These are phyloP conservation scores for Aspergillus sclerotiicarbonarius DNA, from an alignment of 495 filamentous ascomycete genomes.

Conservation along the genomic window DNA sequence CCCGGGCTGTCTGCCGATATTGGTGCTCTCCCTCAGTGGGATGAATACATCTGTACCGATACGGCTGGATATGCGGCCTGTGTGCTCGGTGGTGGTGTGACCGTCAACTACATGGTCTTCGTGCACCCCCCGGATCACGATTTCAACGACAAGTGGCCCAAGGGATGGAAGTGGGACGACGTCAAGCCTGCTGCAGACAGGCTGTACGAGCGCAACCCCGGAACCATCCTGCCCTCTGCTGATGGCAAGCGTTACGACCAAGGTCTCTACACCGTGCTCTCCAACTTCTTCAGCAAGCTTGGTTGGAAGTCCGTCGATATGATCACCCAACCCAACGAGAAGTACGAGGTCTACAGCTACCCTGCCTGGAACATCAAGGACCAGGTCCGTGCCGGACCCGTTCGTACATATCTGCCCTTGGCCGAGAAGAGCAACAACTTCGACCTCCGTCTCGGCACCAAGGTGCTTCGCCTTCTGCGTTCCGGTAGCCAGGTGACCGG, in stretches of 20 bases:
- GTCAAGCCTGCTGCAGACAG: conserved; percentile 54
- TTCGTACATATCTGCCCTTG: conserved; percentile 69
- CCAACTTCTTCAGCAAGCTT: conserved; percentile 48
- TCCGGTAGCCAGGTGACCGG: conserved; percentile 60
- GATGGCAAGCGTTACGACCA: conserved; percentile 70
- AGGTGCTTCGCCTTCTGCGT: conserved; percentile 64
- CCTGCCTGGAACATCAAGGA: conserved; percentile 68
- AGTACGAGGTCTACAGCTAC: conserved; percentile 65
- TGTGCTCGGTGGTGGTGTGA: conserved; percentile 43
- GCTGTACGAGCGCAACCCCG: conserved; percentile 68
- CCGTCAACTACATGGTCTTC: conserved; percentile 62
- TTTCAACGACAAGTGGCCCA: conserved; percentile 72
- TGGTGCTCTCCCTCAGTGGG: conserved; percentile 22
- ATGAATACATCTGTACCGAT: conserved; percentile 54
- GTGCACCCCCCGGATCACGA: conserved; percentile 57
- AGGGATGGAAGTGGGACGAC: conserved; percentile 68
- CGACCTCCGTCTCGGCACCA: conserved; percentile 61
- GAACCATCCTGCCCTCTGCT: conserved; percentile 62
- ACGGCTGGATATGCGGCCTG: conserved; percentile 61
- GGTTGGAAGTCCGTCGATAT: conserved; percentile 65
- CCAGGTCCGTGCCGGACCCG: conserved; percentile 67
- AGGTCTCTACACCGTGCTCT: conserved; percentile 60
- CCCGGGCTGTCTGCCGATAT: conserved; percentile 57
- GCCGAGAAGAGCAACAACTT: conserved; percentile 64
- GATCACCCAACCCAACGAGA: conserved; percentile 58